Conservation (phyloP, 2,329 filamentous ascomycete species). For the Trichoderma aggressivum region DNA sequence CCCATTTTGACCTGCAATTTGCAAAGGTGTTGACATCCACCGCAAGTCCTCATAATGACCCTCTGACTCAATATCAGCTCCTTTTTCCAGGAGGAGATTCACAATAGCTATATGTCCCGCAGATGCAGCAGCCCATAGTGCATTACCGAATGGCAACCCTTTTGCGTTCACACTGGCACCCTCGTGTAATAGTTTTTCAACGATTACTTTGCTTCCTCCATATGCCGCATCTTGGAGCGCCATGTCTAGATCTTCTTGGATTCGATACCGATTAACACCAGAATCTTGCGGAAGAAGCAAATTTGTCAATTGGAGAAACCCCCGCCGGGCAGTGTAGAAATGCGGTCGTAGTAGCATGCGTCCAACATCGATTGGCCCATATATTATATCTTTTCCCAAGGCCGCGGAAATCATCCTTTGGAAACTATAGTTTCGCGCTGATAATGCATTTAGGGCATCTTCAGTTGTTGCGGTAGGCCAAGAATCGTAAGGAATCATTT, state of each 20-base stretch:
- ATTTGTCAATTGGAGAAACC: neutral
- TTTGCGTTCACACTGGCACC: neutral
- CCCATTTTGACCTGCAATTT: neutral
- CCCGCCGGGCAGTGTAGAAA: neutral
- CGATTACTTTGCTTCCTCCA: neutral
- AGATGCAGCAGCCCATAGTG: neutral
- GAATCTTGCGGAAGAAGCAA: neutral
- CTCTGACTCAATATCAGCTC: neutral
- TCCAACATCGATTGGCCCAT: neutral
- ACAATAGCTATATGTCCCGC: neutral
- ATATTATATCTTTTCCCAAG: neutral
- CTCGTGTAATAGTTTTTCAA: neutral
- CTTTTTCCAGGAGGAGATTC: neutral
- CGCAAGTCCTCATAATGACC: neutral
- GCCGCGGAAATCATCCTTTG: neutral
- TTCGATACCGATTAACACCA: neutral
- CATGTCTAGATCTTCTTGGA: neutral
- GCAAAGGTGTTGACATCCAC: neutral
- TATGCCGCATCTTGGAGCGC: neutral
- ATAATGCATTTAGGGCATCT: neutral
- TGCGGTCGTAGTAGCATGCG: neutral
- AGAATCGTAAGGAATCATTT: neutral
- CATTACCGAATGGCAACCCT: neutral
- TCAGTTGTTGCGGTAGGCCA: neutral
- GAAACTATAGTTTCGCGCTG: neutral